Evolutionary conservation across 352 stramenopile species (phyloP).

Genomic region (Phytophthora constricta): DNA sequence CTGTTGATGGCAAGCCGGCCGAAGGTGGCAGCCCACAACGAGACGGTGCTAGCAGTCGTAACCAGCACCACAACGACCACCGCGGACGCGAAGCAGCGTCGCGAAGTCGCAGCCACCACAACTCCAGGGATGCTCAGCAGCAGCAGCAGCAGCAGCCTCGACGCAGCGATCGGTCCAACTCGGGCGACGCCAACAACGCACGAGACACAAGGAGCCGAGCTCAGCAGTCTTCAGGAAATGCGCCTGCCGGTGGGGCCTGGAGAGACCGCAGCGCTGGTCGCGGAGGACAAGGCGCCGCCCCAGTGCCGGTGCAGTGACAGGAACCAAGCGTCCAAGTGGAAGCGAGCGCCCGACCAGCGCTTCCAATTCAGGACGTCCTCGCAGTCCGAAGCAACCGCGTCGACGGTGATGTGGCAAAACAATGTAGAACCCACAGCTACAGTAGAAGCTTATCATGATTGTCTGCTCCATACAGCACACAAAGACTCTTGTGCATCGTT

Average conservation of each 20-base stretch:
- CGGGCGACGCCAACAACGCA: slow-evolving; percentile 31
- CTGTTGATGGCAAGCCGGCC: slow-evolving; percentile 33
- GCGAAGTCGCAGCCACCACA: slow-evolving; percentile 59
- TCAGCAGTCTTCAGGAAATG: slow-evolving; percentile 24
- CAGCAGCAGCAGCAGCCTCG: slow-evolving; percentile 43
- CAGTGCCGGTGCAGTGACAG: slow-evolving; percentile 35
- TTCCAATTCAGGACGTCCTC: slow-evolving; percentile 33
- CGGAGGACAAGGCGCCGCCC: slow-evolving; percentile 11
- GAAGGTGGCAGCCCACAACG: slow-evolving; percentile 41
- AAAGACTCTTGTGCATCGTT: background rate
- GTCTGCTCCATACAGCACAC: background rate
- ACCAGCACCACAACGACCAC: slow-evolving; percentile 50
- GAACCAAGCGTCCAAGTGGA: slow-evolving; percentile 43
- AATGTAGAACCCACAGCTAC: too few species aligned
- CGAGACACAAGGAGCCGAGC: slow-evolving; percentile 36
- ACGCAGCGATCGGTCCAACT: slow-evolving; percentile 51
- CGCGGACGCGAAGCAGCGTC: slow-evolving; percentile 39
- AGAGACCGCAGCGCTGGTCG: slow-evolving; percentile 52
- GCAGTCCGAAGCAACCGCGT: slow-evolving; percentile 49
- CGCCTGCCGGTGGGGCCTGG: slow-evolving; percentile 34
- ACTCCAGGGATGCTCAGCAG: slow-evolving; percentile 46
- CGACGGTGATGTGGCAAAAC: slow-evolving; percentile 31
- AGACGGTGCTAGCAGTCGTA: slow-evolving; percentile 36
- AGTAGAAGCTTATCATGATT: too few species aligned
- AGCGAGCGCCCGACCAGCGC: slow-evolving; percentile 39